phyloP scores from a whole-genome alignment of 306 rosid genomes.

The Medicago ruthenica region DNA sequence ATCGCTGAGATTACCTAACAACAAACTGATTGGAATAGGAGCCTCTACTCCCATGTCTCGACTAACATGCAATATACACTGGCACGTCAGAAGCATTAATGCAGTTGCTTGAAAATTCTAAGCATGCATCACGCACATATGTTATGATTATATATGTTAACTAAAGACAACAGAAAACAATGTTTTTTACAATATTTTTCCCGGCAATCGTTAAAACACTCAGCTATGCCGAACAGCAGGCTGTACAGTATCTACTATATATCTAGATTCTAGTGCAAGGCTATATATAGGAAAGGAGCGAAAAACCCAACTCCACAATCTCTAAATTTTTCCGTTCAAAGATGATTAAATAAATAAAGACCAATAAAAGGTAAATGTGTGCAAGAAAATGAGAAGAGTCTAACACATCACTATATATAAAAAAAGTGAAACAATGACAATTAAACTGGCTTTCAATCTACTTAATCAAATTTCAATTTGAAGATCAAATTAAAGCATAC shows the following conservation, averaged over 20 bases:
- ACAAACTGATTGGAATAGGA: conserved; percentile 81
- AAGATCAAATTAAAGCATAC: neutral
- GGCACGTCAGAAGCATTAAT: no score
- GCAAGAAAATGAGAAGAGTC: neutral
- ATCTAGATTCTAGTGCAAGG: no score
- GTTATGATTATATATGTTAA: neutral
- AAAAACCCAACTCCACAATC: no score
- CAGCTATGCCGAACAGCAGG: neutral
- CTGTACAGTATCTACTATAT: no score
- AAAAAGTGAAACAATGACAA: conserved; percentile 1
- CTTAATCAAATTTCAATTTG: conserved; percentile 22
- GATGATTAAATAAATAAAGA: neutral
- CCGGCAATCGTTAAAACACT: neutral
- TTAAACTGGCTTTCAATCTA: neutral
- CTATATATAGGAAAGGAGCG: no score
- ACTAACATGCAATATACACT: conserved; percentile 45
- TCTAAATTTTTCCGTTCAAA: neutral
- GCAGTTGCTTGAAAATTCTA: no score
- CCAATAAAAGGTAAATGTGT: neutral
- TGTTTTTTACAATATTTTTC: neutral
- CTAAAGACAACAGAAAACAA: neutral
- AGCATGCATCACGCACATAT: no score
- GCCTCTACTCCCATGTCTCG: conserved; percentile 96
- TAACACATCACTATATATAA: neutral
- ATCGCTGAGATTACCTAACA: conserved; percentile 71